These are phyloP conservation scores for Phytophthora lateralis DNA, from an alignment of 352 stramenopile genomes.

Conservation along the genomic window DNA sequence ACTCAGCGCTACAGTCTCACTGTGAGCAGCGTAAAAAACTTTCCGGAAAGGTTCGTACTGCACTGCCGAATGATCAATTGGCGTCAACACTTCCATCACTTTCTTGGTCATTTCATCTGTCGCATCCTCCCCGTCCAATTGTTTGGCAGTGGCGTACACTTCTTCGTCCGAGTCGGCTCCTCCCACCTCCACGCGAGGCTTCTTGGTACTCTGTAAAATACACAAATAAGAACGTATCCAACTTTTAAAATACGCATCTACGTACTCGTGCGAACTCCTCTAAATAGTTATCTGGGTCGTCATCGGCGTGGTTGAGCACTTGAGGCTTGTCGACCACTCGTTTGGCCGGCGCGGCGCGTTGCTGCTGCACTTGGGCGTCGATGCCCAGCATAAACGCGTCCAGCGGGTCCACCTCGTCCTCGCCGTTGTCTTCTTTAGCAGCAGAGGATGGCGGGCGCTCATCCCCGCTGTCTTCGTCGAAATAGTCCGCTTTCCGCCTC, in stretches of 20 bases:
- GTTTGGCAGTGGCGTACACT: constrained; percentile 71
- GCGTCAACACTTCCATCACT: constrained; percentile 75
- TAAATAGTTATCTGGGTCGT: constrained; percentile 39
- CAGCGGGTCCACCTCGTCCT: constrained; percentile 79
- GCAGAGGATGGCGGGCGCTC: not conserved
- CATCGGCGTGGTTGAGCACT: constrained; percentile 42
- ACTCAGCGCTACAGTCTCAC: constrained; percentile 44
- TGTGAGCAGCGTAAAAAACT: constrained; percentile 67
- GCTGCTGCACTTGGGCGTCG: constrained; percentile 66
- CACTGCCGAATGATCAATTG: constrained; percentile 71
- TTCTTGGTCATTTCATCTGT: constrained; percentile 50
- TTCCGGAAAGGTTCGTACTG: constrained; percentile 87
- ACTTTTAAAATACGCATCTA: constrained; percentile 6
- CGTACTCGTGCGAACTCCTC: constrained; percentile 39
- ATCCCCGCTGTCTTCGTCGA: constrained; percentile 66
- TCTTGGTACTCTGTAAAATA: constrained; percentile 44
- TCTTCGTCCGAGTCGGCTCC: constrained; percentile 73
- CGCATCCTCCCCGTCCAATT: constrained; percentile 38
- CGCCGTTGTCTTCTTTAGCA: constrained; percentile 6
- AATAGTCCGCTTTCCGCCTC: constrained; percentile 70
- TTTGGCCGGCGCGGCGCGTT: constrained; percentile 31
- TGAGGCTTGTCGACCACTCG: constrained; percentile 44
- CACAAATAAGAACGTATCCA: constrained; percentile 1
- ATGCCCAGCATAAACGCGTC: constrained; percentile 89
- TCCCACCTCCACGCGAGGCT: constrained; percentile 21